phyloP scores from a whole-genome alignment of 2,329 filamentous ascomycete species.

The Aureobasidium lini region DNA sequence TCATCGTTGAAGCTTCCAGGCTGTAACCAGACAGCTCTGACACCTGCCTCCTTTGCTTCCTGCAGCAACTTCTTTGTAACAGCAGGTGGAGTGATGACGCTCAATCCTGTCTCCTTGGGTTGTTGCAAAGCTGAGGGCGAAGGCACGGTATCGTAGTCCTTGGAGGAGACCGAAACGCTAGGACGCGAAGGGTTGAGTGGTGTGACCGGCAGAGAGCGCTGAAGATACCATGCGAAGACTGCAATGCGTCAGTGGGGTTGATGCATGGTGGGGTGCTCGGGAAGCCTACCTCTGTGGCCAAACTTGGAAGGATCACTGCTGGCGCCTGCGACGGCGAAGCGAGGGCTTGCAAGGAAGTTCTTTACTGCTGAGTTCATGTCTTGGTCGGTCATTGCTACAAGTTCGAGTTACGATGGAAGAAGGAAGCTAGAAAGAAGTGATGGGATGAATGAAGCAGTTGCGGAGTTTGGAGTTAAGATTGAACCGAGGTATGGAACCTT shows the following conservation, averaged over 20 bases:
- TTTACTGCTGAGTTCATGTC: constrained; percentile 63
- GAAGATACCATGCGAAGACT: constrained; percentile 89
- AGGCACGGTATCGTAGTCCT: constrained; percentile 56
- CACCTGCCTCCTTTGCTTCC: constrained; percentile 66
- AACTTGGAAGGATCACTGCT: constrained; percentile 79
- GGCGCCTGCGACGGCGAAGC: constrained; percentile 84
- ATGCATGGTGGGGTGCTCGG: background rate
- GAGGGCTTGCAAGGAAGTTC: constrained; percentile 70
- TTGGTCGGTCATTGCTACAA: background rate
- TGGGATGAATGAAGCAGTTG: background rate
- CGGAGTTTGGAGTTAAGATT: constrained; percentile 2
- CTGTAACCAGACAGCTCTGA: constrained; percentile 79
- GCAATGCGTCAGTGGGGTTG: constrained; percentile 11
- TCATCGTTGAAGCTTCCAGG: constrained; percentile 79
- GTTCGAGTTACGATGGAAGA: background rate
- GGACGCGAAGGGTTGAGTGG: constrained; percentile 72
- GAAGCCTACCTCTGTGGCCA: constrained; percentile 66
- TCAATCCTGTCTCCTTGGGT: constrained; percentile 66
- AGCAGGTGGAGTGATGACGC: constrained; percentile 77
- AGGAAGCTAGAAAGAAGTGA: background rate
- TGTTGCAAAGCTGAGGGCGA: constrained; percentile 58
- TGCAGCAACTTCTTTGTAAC: constrained; percentile 67
- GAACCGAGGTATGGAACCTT: background rate
- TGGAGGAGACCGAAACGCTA: constrained; percentile 54
- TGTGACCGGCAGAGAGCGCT: constrained; percentile 65